Conservation (phyloP, 2,329 filamentous ascomycete species). For the Penicillium sp. region DNA sequence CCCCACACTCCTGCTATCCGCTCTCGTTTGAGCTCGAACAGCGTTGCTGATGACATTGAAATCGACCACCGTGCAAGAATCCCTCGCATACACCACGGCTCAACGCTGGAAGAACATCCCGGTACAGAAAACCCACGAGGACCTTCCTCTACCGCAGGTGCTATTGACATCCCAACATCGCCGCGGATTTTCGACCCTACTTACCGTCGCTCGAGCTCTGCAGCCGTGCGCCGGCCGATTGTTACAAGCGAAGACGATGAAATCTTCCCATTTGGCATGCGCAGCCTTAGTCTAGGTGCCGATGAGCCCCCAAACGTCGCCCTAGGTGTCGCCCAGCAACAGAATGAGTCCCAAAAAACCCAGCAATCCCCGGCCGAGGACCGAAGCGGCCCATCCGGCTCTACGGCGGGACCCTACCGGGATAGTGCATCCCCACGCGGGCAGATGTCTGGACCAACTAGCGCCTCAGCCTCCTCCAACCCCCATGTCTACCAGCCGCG, state of each 20-base stretch:
- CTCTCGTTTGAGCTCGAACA: constrained; percentile 88
- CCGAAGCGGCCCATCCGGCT: constrained; percentile 14
- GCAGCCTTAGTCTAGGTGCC: constrained; percentile 48
- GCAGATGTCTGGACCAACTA: constrained; percentile 25
- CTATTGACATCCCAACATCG: constrained; percentile 51
- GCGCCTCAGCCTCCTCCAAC: constrained; percentile 32
- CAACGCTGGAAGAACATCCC: constrained; percentile 37
- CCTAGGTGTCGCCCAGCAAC: constrained; percentile 33
- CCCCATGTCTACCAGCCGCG: constrained; percentile 39
- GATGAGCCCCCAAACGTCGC: constrained; percentile 37
- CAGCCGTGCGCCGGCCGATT: constrained; percentile 38
- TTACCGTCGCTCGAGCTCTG: constrained; percentile 48
- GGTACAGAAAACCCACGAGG: constrained; percentile 36
- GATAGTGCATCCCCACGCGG: constrained; percentile 22
- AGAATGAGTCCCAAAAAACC: constrained; percentile 29
- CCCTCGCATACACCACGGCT: constrained; percentile 31
- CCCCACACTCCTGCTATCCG: constrained; percentile 93
- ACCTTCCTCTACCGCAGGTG: constrained; percentile 38
- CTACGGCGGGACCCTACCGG: constrained; percentile 18
- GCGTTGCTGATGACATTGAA: constrained; percentile 67
- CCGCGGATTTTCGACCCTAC: constrained; percentile 41
- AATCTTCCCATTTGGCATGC: constrained; percentile 46
- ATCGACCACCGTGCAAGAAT: constrained; percentile 35
- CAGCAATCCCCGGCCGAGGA: constrained; percentile 23
- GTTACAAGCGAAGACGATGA: constrained; percentile 44